phyloP scores from a whole-genome alignment of 257 asterid species.

The Scutellaria galericulata region DNA sequence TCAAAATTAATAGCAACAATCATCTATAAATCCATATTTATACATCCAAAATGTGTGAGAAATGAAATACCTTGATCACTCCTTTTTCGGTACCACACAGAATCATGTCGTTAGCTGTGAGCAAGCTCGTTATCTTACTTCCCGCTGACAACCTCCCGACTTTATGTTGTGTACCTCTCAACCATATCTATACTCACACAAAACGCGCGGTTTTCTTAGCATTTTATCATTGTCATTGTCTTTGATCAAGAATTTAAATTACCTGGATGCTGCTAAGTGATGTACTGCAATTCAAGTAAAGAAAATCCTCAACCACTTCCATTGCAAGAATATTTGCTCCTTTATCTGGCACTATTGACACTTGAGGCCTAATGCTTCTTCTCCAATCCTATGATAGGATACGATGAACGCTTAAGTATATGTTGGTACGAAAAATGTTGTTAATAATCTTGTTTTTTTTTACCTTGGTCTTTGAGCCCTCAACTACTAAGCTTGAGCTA shows the following conservation, averaged over 20 bases:
- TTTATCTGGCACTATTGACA: constrained; percentile 63
- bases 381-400: constrained; percentile 80
- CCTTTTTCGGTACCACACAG: constrained; percentile 93
- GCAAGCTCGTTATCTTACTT: constrained; percentile 86
- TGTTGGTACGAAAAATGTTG: no score
- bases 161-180: constrained; percentile 86
- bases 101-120: constrained; percentile 89
- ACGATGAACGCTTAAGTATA: background rate
- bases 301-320: constrained; percentile 95
- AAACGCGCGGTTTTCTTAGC: background rate
- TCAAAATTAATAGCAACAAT: constrained; percentile 8
- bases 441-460: constrained; percentile 3
- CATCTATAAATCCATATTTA: background rate
- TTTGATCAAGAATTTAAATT: constrained; percentile 1
- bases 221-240: no score
- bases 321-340: constrained; percentile 70
- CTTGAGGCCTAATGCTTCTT: constrained; percentile 60
- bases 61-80: constrained; percentile 63
- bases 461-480: constrained; percentile 84
- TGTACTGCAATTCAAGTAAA: constrained; percentile 67
- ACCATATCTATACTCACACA: constrained; percentile 60
- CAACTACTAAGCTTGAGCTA: constrained; percentile 57
- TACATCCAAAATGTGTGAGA: no score
- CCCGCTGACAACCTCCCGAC: constrained; percentile 95
- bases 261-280: constrained; percentile 87